Conservation (phyloP, 805 yeast genomes). For the Pichia heedii region DNA sequence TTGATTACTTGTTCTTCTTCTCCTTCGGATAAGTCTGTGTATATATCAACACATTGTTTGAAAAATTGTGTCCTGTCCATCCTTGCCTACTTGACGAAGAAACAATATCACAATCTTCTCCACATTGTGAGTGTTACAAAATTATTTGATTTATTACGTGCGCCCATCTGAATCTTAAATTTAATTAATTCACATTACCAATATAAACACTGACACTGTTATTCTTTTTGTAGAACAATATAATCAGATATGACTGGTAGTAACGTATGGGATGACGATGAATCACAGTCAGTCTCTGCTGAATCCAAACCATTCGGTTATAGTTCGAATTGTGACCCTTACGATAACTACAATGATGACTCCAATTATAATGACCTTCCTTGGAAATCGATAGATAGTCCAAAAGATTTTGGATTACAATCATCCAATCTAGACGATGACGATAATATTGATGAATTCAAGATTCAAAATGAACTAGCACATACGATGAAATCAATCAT, state of each 20-base stretch:
- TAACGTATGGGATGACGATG: conserved; percentile 48
- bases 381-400: not conserved
- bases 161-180: not conserved
- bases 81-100: no score
- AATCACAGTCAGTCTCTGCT: no score
- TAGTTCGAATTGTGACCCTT: no score
- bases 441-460: conserved; percentile 11
- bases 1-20: not conserved
- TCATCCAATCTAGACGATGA: not conserved
- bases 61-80: conserved; percentile 1
- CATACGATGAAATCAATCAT: conserved; percentile 14
- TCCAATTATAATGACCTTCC: not conserved
- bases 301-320: no score
- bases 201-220: no score
- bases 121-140: not conserved
- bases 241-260: conserved; percentile 3
- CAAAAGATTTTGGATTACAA: no score
- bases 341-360: not conserved
- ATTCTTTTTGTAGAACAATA: not conserved
- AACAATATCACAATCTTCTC: no score
- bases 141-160: not conserved
- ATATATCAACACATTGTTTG: conserved; percentile 4
- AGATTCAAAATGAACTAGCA: conserved; percentile 16
- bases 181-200: not conserved
- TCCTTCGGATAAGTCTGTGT: not conserved